Conservation (phyloP, 2,329 filamentous ascomycete genomes). For the Coniochaeta pulveracea region DNA sequence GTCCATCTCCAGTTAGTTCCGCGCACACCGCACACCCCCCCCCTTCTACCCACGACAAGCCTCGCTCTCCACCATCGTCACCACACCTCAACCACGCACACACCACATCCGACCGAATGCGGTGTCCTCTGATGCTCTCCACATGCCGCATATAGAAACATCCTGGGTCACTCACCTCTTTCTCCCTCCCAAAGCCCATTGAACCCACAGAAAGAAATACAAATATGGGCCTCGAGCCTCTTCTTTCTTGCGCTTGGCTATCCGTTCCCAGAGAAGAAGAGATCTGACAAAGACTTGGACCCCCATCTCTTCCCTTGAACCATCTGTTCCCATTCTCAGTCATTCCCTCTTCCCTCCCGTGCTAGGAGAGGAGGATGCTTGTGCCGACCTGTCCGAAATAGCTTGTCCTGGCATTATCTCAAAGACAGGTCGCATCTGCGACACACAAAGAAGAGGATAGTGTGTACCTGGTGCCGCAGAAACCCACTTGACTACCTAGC, state of each 20-base stretch:
- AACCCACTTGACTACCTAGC: not conserved
- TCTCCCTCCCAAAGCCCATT: not conserved
- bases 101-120: constrained; percentile 4
- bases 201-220: too few species aligned
- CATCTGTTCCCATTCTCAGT: too few species aligned
- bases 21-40: not conserved
- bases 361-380: too few species aligned
- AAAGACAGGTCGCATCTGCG: constrained; percentile 3
- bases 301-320: not conserved
- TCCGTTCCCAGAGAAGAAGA: not conserved
- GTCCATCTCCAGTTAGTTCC: not conserved
- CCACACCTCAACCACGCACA: not conserved
- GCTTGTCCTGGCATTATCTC: too few species aligned
- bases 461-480: not conserved
- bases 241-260: not conserved
- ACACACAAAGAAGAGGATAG: constrained; percentile 4
- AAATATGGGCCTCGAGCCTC: not conserved
- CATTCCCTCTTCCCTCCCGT: too few species aligned
- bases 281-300: constrained; percentile 4
- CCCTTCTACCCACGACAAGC: too few species aligned
- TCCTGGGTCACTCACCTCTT: not conserved
- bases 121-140: not conserved
- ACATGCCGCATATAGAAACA: constrained; percentile 1
- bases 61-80: too few species aligned
- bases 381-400: too few species aligned